Conservation (phyloP, 345 rosid species). For the Linum tenue region DNA sequence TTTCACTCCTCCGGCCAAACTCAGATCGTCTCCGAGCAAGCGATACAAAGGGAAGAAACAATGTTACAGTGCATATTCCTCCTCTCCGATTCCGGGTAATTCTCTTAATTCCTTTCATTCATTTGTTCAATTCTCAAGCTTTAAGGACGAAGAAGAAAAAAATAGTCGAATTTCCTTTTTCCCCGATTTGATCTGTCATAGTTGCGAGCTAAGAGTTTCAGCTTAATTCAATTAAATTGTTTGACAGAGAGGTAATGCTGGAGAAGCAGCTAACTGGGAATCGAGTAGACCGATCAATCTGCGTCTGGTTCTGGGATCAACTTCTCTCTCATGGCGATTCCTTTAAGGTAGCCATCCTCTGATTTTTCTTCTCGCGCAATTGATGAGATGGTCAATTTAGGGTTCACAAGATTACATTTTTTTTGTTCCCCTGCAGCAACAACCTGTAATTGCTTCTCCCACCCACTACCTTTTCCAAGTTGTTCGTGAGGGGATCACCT, state of each 20-base stretch:
- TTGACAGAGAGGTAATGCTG: constrained; percentile 76
- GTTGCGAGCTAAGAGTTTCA: neutral
- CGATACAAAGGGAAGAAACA: constrained; percentile 6
- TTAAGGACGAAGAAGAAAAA: neutral
- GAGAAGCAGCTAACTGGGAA: constrained; percentile 98
- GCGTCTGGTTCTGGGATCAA: constrained; percentile 95
- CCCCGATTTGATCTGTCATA: neutral
- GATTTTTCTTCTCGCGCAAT: neutral
- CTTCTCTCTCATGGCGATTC: constrained; percentile 58
- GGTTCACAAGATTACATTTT: neutral
- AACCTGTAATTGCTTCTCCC: constrained; percentile 87
- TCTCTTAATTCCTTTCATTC: neutral
- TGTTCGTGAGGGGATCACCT: constrained; percentile 77
- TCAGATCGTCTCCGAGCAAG: neutral
- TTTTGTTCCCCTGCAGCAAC: constrained; percentile 31
- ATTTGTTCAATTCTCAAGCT: neutral
- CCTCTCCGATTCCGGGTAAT: constrained; percentile 84
- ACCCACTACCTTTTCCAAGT: constrained; percentile 90
- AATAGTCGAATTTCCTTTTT: neutral
- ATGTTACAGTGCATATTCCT: constrained; percentile 98
- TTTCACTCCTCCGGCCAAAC: neutral
- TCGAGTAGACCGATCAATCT: constrained; percentile 83
- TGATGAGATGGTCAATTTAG: too few species aligned
- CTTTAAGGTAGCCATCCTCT: constrained; percentile 41
- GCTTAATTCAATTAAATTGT: constrained; percentile 1